A percentile compares a stretch with the other conserved stretches of the same genome.
phyloP scores from a whole-genome alignment of 805 yeast species.

The Myxozyma nipponensis region DNA sequence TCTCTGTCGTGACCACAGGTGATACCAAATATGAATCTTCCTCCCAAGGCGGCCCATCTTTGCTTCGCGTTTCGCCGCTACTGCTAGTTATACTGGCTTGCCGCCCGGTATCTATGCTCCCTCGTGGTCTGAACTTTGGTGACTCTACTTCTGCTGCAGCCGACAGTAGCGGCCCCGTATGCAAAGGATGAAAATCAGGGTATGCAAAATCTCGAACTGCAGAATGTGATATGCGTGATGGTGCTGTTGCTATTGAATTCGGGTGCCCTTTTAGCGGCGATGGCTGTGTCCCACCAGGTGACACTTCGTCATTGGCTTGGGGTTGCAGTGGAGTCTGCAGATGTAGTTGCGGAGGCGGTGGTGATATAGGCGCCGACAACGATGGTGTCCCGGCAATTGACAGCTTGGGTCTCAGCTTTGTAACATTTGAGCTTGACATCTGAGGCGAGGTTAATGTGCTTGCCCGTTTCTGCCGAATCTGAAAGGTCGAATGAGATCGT shows the following conservation, averaged over 20 bases:
- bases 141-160: background rate
- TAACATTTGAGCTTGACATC: too few species aligned
- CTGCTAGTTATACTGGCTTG: background rate
- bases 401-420: background rate
- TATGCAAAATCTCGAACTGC: conserved; percentile 77
- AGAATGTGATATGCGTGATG: conserved; percentile 1
- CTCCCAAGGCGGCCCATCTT: conserved; percentile 38
- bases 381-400: background rate
- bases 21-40: conserved; percentile 37
- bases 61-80: conserved; percentile 15
- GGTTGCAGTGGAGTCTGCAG: background rate
- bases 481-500: too few species aligned
- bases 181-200: conserved; percentile 61
- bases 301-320: background rate
- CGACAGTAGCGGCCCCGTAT: conserved; percentile 52
- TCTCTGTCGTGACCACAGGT: conserved; percentile 28
- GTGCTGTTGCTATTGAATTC: background rate
- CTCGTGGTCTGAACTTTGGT: too few species aligned
- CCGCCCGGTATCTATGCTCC: too few species aligned
- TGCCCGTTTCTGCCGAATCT: too few species aligned
- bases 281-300: background rate
- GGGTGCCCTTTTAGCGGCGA: background rate
- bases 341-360: background rate
- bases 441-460: too few species aligned
- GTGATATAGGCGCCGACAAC: background rate